phyloP scores from a whole-genome alignment of 2,329 filamentous ascomycete species.

The Pestalotiopsis sp. region DNA sequence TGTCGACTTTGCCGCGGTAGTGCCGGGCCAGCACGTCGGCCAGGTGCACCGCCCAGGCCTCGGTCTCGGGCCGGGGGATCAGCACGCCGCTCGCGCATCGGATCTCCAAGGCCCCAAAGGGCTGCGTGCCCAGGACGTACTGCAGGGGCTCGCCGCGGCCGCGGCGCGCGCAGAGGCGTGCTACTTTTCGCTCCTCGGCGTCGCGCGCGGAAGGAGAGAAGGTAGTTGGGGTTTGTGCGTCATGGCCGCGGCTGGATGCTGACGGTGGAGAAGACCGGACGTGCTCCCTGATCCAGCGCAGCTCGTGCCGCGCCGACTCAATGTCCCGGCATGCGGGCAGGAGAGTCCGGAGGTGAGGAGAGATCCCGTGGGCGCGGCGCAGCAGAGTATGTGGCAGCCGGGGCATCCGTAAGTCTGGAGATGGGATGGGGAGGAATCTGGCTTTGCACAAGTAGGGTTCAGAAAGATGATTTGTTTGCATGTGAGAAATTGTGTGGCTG shows the following conservation, averaged over 20 bases:
- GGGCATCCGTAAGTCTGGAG: slow-evolving; percentile 49
- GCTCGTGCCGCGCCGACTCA: slow-evolving; percentile 65
- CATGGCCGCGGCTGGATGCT: background rate
- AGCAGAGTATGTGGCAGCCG: slow-evolving; percentile 63
- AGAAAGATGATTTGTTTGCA: background rate
- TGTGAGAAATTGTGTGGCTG: background rate
- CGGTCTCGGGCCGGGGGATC: slow-evolving; percentile 81
- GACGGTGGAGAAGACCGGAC: slow-evolving; percentile 32
- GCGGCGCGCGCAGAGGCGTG: slow-evolving; percentile 49
- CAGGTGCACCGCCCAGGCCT: slow-evolving; percentile 65
- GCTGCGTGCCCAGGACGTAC: slow-evolving; percentile 86
- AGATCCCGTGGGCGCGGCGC: slow-evolving; percentile 53
- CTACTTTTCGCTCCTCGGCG: slow-evolving; percentile 24
- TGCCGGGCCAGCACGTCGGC: slow-evolving; percentile 42
- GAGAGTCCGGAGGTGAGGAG: slow-evolving; percentile 60
- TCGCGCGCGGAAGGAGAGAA: too few relatives aligned
- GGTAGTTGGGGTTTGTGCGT: too few relatives aligned
- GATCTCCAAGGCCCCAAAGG: slow-evolving; percentile 83
- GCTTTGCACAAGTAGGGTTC: background rate
- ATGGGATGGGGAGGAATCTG: background rate
- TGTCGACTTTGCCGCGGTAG: background rate
- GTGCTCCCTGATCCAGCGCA: slow-evolving; percentile 73
- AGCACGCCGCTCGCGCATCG: slow-evolving; percentile 76
- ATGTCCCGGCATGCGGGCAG: slow-evolving; percentile 67
- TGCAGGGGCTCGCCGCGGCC: slow-evolving; percentile 76